phyloP scores from a whole-genome alignment of 2,329 filamentous ascomycete genomes.

The Parastagonospora avenae region DNA sequence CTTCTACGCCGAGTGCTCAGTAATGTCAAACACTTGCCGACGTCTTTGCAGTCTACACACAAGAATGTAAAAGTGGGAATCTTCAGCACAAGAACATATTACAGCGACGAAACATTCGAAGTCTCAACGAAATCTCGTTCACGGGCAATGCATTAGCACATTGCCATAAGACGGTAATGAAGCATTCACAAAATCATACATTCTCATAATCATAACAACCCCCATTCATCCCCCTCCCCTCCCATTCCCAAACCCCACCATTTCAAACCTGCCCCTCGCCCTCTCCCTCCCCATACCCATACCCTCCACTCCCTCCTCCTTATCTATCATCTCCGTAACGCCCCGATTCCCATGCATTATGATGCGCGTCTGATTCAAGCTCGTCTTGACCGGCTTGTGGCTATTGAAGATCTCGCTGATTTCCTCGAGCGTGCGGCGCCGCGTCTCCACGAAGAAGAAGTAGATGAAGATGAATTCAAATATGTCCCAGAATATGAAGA shows the following conservation, averaged over 20 bases:
- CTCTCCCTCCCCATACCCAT: constrained; percentile 9
- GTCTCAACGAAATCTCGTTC: too few species aligned
- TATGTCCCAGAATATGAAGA: constrained; percentile 50
- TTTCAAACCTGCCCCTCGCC: constrained; percentile 12
- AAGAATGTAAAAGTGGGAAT: too few species aligned
- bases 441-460: constrained; percentile 46
- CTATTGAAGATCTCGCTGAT: constrained; percentile 51
- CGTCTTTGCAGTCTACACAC: too few species aligned
- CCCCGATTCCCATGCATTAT: constrained; percentile 35
- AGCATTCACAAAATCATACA: too few species aligned
- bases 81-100: background rate
- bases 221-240: background rate
- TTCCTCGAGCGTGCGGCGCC: constrained; percentile 53
- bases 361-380: constrained; percentile 35
- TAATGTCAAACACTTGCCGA: too few species aligned
- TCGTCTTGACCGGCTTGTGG: constrained; percentile 47
- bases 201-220: background rate
- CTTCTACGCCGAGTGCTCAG: too few species aligned
- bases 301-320: constrained; percentile 20
- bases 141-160: too few species aligned
- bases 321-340: constrained; percentile 39
- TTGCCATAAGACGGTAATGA: too few species aligned
- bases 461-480: constrained; percentile 49
- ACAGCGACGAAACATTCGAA: background rate
- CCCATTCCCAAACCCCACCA: constrained; percentile 11